Conservation (phyloP, 2,329 filamentous ascomycete species). For the Aspergillus pseudonomiae region DNA sequence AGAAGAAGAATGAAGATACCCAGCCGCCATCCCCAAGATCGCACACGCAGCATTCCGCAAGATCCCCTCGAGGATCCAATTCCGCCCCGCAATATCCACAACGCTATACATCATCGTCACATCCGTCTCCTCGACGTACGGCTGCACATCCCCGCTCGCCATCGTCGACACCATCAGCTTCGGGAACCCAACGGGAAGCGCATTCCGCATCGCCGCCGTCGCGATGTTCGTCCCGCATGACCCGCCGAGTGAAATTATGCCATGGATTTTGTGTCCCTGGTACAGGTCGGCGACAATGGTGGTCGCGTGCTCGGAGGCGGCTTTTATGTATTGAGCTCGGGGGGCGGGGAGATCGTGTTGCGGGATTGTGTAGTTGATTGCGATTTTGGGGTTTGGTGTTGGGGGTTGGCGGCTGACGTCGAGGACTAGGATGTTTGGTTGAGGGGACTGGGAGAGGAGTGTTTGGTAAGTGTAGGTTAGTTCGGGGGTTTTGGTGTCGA, state of each 20-base stretch:
- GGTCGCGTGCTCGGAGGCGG: conserved; percentile 56
- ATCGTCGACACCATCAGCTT: conserved; percentile 73
- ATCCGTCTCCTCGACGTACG: conserved; percentile 69
- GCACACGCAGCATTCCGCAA: conserved; percentile 66
- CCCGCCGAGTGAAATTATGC: conserved; percentile 63
- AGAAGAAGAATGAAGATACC: conserved; percentile 37
- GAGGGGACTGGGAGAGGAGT: conserved; percentile 38
- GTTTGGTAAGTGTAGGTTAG: conserved; percentile 57
- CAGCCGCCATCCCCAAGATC: conserved; percentile 60
- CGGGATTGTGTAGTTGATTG: conserved; percentile 39
- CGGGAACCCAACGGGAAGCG: conserved; percentile 66
- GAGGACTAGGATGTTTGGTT: conserved; percentile 34
- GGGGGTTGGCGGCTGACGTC: conserved; percentile 23
- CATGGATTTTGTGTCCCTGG: conserved; percentile 50
- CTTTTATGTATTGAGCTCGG: conserved; percentile 59
- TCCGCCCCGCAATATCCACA: conserved; percentile 70
- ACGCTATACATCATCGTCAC: conserved; percentile 72
- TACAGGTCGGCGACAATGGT: conserved; percentile 46
- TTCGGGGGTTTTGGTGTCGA: conserved; percentile 66
- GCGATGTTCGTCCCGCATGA: conserved; percentile 65
- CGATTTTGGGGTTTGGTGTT: conserved; percentile 52
- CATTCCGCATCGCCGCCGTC: conserved; percentile 62
- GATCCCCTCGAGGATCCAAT: conserved; percentile 60
- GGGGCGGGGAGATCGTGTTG: conserved; percentile 35
- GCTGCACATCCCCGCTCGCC: conserved; percentile 66